These are phyloP conservation scores for Cryphonectria carpinicola DNA, from an alignment of 2,329 filamentous ascomycete genomes.

Conservation along the genomic window DNA sequence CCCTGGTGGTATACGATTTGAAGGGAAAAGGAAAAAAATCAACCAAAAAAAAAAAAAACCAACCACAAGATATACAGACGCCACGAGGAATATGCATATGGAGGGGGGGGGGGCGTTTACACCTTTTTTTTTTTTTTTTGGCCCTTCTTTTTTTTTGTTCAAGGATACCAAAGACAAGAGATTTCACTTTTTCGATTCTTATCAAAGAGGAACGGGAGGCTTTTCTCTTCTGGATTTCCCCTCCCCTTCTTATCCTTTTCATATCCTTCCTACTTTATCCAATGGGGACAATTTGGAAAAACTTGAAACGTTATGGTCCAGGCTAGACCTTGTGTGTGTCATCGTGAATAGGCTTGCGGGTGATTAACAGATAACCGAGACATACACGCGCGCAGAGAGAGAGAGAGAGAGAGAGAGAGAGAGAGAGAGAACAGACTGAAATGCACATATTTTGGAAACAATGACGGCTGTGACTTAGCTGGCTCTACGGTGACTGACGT, in stretches of 20 bases:
- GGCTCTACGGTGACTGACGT: background rate
- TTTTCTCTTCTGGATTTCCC: background rate
- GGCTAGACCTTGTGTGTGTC: background rate
- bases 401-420: too few species aligned
- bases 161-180: slow-evolving; percentile 5
- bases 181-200: background rate
- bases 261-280: background rate
- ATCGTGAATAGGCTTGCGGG: background rate
- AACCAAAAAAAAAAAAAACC: background rate
- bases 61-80: slow-evolving; percentile 1
- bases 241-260: background rate
- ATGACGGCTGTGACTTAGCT: background rate
- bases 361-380: background rate
- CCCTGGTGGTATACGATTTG: slow-evolving; percentile 4
- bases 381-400: too few species aligned
- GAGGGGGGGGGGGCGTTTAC: slow-evolving; percentile 4
- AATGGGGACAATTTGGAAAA: background rate
- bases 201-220: background rate
- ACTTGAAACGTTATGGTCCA: background rate
- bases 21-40: background rate
- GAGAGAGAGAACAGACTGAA: background rate
- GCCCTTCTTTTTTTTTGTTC: slow-evolving; percentile 2
- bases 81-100: slow-evolving; percentile 1
- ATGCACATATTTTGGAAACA: background rate
- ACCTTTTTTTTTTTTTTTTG: slow-evolving; percentile 4